Base-by-base conservation (phyloP, 2,329 filamentous ascomycete species). In the Scedosporium dehoogii region DNA sequence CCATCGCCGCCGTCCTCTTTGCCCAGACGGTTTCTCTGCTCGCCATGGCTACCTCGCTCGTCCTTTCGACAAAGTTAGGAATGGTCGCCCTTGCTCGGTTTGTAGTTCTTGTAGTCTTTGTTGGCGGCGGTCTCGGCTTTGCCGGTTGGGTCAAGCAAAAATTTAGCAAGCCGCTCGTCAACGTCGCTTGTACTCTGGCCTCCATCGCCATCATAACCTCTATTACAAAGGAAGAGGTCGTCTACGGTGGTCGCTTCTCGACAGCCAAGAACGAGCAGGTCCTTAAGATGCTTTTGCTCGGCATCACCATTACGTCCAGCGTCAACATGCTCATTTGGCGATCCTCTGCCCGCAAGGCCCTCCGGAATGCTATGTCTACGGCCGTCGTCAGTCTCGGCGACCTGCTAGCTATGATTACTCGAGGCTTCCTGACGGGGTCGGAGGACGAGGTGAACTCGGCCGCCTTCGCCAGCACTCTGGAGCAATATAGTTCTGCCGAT, bases 141-240 rank as follows among this genome's bases (percentile, higher is more conserved):
- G 82, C 97, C 29, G 92, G 90, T 53, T 96, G 91, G 91, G 84
- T 88, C 62, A 96, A 96, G 74, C 89, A 93, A 71, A 86, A 79
- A 68, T 80, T 91, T 64, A 90, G 88, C 64, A 87, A 89, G 68
- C 89, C 91, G 6, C 76, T 94, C 62, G 90, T 94, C 66, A 92
- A 92, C 70, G 89, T 93, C 42, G 90, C 89, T 58, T 91, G 89
- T 67, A 96, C 92, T 38, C 79, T 97, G 66, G 86, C 92, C 6
- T 93, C 91, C 41, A 86, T 97, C 63, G 91, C 91, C 59, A 90
- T 94, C 66, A 96, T 97, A 70, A 92, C 90, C 2, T 85, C 96
- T 56, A 78, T 97, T 65, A 96, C 93, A 10, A 96, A 96, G 74
- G 93, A 97, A 73, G 92, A 91, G 59, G 86, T 91, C 2, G 87